Percentiles rank a stretch among this genome's conserved stretches.
Evolutionary conservation across 176 grass and related monocot species (phyloP).

Genomic region (Cenchrus fungigraminus): DNA sequence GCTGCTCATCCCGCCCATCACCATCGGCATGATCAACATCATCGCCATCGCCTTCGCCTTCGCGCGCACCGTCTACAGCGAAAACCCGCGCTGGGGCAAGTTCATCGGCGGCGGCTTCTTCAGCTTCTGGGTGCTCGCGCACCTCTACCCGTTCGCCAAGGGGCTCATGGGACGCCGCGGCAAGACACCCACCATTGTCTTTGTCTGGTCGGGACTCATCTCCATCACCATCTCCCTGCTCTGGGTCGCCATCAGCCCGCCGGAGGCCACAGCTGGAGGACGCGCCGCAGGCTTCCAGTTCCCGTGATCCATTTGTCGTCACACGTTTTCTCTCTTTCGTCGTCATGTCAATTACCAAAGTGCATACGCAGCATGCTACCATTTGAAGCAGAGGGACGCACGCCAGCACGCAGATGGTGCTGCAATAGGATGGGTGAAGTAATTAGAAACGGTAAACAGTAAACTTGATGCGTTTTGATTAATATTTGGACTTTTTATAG

Average conservation of each 20-base stretch:
- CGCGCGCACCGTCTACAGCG: slow-evolving; percentile 71
- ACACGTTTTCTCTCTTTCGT: too few relatives aligned
- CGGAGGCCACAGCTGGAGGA: slow-evolving; percentile 23
- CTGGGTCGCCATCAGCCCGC: slow-evolving; percentile 84
- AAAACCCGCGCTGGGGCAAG: slow-evolving; percentile 84
- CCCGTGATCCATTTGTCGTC: slow-evolving; percentile 42
- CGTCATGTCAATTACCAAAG: too few relatives aligned
- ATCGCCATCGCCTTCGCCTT: slow-evolving; percentile 88
- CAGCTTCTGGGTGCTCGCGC: slow-evolving; percentile 88
- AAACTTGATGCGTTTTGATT: too few relatives aligned
- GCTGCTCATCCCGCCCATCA: slow-evolving; percentile 82
- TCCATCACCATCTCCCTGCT: slow-evolving; percentile 82
- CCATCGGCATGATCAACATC: slow-evolving; percentile 90
- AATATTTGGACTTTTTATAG: too few relatives aligned
- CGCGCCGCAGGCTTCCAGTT: slow-evolving; percentile 62
- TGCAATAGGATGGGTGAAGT: too few relatives aligned
- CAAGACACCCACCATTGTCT: slow-evolving; percentile 91
- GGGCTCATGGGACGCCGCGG: slow-evolving; percentile 82
- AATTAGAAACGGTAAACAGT: too few relatives aligned
- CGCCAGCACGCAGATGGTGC: too few relatives aligned
- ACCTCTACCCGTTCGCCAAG: slow-evolving; percentile 87
- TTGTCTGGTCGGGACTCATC: slow-evolving; percentile 79
- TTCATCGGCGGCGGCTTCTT: slow-evolving; percentile 86
- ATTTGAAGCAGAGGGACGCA: too few relatives aligned
- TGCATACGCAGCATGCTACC: too few relatives aligned